phyloP scores from a whole-genome alignment of 1,139 yeast genomes.

The Scheffersomyces segobiensis region DNA sequence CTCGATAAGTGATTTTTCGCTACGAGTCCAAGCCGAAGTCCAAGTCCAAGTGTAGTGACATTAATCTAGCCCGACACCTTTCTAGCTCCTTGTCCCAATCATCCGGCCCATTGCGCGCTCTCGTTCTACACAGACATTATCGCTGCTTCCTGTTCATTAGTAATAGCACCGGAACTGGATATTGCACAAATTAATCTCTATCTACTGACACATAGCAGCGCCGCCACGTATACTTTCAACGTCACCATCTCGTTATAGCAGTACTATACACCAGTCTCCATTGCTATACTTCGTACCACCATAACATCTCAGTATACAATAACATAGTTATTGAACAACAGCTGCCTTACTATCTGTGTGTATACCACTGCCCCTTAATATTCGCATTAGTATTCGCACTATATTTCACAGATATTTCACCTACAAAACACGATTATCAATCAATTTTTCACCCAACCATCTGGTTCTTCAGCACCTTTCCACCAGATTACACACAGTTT shows the following conservation, averaged over 20 bases:
- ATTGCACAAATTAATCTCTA: not conserved
- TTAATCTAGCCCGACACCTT: not conserved
- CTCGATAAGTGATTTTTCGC: not conserved
- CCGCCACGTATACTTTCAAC: not conserved
- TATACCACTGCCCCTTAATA: not conserved
- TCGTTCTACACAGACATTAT: not conserved
- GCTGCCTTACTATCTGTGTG: not conserved
- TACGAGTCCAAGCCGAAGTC: too few species aligned
- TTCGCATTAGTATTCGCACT: not conserved
- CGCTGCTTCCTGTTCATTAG: not conserved
- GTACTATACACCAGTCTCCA: not conserved
- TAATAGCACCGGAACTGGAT: not conserved
- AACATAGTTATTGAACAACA: not conserved
- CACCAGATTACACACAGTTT: not conserved
- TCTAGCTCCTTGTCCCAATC: not conserved
- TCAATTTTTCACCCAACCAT: not conserved
- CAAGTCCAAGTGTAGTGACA: not conserved
- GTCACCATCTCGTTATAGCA: not conserved
- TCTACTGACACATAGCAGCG: not conserved
- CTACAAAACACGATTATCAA: not conserved
- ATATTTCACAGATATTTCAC: not conserved
- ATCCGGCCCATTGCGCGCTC: not conserved
- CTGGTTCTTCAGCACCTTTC: not conserved
- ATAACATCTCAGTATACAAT: not conserved
- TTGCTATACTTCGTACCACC: not conserved